Base-by-base conservation (phyloP, 192 early-diverging fungal species). In the Coemansia sp. region DNA sequence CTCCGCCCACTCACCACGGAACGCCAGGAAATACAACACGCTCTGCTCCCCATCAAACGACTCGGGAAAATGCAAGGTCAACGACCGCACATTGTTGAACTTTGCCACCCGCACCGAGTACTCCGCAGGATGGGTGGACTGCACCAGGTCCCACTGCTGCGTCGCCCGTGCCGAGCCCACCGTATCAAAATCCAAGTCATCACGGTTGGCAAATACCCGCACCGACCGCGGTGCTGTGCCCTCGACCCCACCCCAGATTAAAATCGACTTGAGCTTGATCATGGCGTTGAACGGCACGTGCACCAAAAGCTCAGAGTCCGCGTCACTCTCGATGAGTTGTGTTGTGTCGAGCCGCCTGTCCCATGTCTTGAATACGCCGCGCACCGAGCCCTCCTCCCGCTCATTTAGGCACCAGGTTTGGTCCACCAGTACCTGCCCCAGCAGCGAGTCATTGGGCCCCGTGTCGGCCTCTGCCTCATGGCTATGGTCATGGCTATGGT, bases 1-100 rank as follows among this genome's bases (percentile, higher is more conserved):
- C 81, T 82, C 78, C 41, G 79, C 83, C 79, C 82, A 93, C 52
- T 95, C 95, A 29, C 96, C 96, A 45, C 91, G 89, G 54, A 98
- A 81, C 9, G 89, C 91, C 65, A 98, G 70, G 51, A 84, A 98
- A 13, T 59, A 68, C 27, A 98, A 78, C 27, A 21, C 39, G 16
- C 88, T 88, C 3, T 74, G 75, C n/a, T 89, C 88, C 26, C 54
- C 87, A 11, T 84, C 86, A 67, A 83, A 90, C 53, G 89, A 90
- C 4, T 62, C 65, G 3, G 86, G 84, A 55, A 98, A 85, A 56
- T 78, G 94, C 47, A 98, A 51, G 1, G 86, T 83, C 39, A 98
- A 59, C 34, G 81, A 83, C 20, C 88, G 74, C 16, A 95, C 82
- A 52, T 78, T 84, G 25, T 75, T 64, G 45, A 95, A 92, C 56